A percentile compares a stretch with the other conserved stretches of the same genome.
These are phyloP conservation scores for Lactarius sanguifluus DNA, from an alignment of 768 basidiomycete species.

Conservation along the genomic window DNA sequence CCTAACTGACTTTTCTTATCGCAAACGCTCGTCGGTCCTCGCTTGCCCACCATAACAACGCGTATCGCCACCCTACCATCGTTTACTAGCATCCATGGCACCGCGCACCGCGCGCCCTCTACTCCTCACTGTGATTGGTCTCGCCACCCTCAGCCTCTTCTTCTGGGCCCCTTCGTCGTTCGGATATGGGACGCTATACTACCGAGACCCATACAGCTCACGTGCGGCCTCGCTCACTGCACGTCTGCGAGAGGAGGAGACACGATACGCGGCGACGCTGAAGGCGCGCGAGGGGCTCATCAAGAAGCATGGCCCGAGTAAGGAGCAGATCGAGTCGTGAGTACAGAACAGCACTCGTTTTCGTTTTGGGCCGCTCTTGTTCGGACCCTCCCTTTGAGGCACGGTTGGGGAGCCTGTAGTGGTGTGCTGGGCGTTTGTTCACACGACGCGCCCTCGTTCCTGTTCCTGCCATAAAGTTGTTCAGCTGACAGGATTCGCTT, in stretches of 20 bases:
- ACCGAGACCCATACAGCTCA: constrained; percentile 7
- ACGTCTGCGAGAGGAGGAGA: constrained; percentile 7
- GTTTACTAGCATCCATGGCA: constrained; percentile 2
- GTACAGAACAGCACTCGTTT: background rate
- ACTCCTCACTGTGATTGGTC: background rate
- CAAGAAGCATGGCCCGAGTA: constrained; percentile 13
- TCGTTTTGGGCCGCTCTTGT: background rate
- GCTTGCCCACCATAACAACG: background rate
- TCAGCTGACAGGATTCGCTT: background rate
- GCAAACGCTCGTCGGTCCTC: background rate
- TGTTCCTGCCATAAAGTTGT: background rate
- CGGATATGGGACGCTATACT: background rate
- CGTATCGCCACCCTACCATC: no score
- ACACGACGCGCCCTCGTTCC: background rate
- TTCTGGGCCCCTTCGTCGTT: constrained; percentile 3
- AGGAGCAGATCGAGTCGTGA: constrained; percentile 15
- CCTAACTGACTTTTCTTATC: background rate
- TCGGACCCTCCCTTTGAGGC: background rate
- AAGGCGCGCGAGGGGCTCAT: constrained; percentile 5
- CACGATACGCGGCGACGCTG: constrained; percentile 2
- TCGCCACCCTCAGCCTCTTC: constrained; percentile 4
- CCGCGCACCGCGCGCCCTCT: constrained; percentile 12
- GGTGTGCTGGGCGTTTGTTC: background rate
- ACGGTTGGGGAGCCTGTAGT: background rate
- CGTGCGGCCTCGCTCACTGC: background rate